Base-by-base conservation (phyloP, 495 filamentous ascomycete species). In the Aspergillus hancockii region DNA sequence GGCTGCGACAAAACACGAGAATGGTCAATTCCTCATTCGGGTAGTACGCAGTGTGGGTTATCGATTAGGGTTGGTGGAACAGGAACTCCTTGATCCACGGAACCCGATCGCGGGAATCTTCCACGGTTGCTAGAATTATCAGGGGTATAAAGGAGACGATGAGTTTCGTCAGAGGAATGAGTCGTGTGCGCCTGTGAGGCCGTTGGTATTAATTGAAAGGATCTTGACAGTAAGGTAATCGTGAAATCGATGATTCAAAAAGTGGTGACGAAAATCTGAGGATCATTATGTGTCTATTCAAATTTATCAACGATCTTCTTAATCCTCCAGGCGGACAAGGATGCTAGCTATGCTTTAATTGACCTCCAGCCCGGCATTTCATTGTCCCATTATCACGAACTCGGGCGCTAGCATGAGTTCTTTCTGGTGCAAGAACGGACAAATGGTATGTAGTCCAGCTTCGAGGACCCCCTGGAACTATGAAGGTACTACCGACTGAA, bases 101-200 rank as follows among this genome's bases (percentile, higher is more conserved):
- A 66, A 66, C 64, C 36, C 12, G 47, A 32, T 41, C 50, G 40
- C 64, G 64, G 64, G 64, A 63, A 60, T 57, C 60, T 63, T 49
- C 64, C 60, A 63, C 54, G 64, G 60, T 58, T 43, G 38, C 31
- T 18, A 23, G 23, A 46, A 63, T 63, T 49, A 16, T 52, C 13
- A 34, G 49, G 36, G 45, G 18, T 50, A 30, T 52, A 31, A 16
- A 18, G 32, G 31, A 46, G 22, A 6, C n/a, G 23, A 22, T 10
- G 18, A 0, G 45, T 23, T 38, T 36, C 45, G 7, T 28, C 25
- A 28, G 25, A 28, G 7, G 25, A 28, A 28, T 7, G n/a, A n/a
- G n/a, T 28, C 25, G 25, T 28, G 7, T 28, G 25, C 7, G 25
- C 7, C 41, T 30, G 52, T 10, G 28, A 36, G 22, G 13, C 25